phyloP scores from a whole-genome alignment of 805 yeast genomes.

The Kluyveromyces dobzhanskii region DNA sequence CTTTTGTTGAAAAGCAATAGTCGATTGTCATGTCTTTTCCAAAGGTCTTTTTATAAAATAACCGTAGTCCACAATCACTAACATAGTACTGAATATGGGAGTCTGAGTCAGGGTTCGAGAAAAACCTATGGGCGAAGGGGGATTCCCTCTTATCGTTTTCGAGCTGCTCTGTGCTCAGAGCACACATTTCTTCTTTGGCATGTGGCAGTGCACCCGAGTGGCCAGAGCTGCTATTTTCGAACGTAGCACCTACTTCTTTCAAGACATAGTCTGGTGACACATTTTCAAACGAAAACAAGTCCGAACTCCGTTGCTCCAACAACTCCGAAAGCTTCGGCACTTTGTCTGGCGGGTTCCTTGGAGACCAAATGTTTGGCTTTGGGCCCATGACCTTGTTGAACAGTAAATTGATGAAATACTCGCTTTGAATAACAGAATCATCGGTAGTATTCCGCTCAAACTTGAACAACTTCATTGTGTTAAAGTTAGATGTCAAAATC shows the following conservation, averaged over 20 bases:
- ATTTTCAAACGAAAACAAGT: conserved; percentile 30
- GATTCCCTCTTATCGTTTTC: conserved; percentile 30
- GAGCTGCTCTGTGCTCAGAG: conserved; percentile 5
- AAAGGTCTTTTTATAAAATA: conserved; percentile 39
- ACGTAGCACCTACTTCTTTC: background rate
- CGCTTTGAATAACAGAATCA: conserved; percentile 54
- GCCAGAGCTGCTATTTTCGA: background rate
- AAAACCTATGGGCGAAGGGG: conserved; percentile 68
- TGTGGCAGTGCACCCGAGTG: background rate
- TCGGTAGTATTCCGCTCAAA: conserved; percentile 57
- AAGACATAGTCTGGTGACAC: conserved; percentile 8
- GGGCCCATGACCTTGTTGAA: conserved; percentile 59
- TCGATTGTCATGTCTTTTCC: conserved; percentile 25
- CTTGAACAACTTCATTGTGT: conserved; percentile 60
- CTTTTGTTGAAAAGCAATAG: conserved; percentile 64
- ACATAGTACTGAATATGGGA: conserved; percentile 73
- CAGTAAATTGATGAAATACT: conserved; percentile 54
- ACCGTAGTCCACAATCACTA: conserved; percentile 54
- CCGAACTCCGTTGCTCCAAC: conserved; percentile 24
- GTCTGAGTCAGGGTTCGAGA: conserved; percentile 85
- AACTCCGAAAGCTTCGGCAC: conserved; percentile 33
- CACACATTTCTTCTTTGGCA: background rate
- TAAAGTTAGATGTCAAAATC: conserved; percentile 48
- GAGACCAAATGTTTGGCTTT: conserved; percentile 61
- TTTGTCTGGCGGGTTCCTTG: conserved; percentile 43